A percentile compares a stretch with the other conserved stretches of the same genome.
Conservation (phyloP, 1,284 basidiomycete species). For the Trametes pubescens region DNA sequence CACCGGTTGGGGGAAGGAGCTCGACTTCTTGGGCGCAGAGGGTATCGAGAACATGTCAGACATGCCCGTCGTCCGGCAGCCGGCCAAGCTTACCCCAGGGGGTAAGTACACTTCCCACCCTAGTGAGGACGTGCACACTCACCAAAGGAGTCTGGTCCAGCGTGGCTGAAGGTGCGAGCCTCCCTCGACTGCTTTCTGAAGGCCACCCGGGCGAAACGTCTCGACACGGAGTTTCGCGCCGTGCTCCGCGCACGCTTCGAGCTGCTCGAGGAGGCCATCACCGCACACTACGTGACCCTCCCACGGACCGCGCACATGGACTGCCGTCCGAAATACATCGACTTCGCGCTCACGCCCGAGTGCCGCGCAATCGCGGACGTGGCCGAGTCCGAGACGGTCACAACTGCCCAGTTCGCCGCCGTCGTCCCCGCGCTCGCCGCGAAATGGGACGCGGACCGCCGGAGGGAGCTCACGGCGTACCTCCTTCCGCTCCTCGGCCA, state of each 20-base stretch:
- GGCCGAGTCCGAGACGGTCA: conserved; percentile 7
- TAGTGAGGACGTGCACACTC: background rate
- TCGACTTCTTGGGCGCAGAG: background rate
- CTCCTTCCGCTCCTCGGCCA: conserved; percentile 1
- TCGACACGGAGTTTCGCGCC: background rate
- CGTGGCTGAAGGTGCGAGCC: background rate
- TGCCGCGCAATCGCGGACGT: conserved; percentile 7
- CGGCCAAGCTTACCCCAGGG: conserved; percentile 15
- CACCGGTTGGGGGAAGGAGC: conserved; percentile 3
- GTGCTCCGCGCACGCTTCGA: conserved; percentile 1
- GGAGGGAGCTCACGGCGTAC: background rate
- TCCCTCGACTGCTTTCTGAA: conserved; percentile 1
- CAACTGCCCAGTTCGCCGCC: background rate
- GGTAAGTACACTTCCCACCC: background rate
- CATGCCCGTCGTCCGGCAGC: conserved; percentile 7
- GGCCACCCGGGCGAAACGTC: background rate
- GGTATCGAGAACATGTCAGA: background rate
- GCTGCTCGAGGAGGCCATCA: conserved; percentile 7
- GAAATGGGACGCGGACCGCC: background rate
- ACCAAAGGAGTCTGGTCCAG: background rate
- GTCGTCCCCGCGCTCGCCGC: background rate
- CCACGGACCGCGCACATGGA: conserved; percentile 12
- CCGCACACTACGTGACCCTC: conserved; percentile 3
- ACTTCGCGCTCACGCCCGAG: conserved; percentile 16
- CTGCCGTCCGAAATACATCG: conserved; percentile 9